A percentile compares a stretch with the other conserved stretches of the same genome.
Evolutionary conservation across 345 rosid genomes (phyloP).

Genomic region (Aquilaria yunnanensis): DNA sequence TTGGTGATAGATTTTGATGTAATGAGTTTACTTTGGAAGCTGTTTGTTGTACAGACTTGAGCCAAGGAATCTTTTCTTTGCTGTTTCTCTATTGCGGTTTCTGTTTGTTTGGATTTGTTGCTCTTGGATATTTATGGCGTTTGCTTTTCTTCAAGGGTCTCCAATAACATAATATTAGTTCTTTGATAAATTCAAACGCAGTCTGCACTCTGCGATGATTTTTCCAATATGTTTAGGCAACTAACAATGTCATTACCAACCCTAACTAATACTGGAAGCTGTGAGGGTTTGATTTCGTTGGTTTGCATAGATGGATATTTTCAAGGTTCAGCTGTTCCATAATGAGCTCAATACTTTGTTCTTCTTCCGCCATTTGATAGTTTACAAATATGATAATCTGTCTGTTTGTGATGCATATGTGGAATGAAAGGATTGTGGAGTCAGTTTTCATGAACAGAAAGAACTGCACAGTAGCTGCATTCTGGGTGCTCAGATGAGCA

Average conservation of each 20-base stretch:
- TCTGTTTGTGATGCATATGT: constrained; percentile 21
- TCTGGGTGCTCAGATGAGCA: constrained; percentile 62
- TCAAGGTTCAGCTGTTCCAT: background rate
- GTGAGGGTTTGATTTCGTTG: constrained; percentile 10
- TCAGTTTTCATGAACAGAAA: constrained; percentile 16
- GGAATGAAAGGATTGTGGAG: constrained; percentile 19
- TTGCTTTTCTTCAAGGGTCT: too few relatives aligned
- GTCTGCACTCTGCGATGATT: background rate
- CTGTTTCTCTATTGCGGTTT: too few relatives aligned
- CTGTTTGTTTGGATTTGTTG: background rate
- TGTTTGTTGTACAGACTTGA: too few relatives aligned
- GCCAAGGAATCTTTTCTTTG: too few relatives aligned
- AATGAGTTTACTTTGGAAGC: too few relatives aligned
- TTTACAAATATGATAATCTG: constrained; percentile 12
- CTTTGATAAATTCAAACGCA: too few relatives aligned
- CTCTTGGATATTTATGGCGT: background rate
- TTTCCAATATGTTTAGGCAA: background rate
- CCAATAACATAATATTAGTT: too few relatives aligned
- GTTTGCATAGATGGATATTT: constrained; percentile 1
- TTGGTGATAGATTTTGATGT: background rate
- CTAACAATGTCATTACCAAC: too few relatives aligned
- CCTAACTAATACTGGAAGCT: too few relatives aligned
- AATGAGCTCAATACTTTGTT: background rate
- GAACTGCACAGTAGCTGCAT: constrained; percentile 16
- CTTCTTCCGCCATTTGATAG: background rate